Percentiles rank a stretch among this genome's conserved stretches.
These are phyloP conservation scores for Tetracladium marchalianum DNA, from an alignment of 495 filamentous ascomycete species.

Conservation along the genomic window DNA sequence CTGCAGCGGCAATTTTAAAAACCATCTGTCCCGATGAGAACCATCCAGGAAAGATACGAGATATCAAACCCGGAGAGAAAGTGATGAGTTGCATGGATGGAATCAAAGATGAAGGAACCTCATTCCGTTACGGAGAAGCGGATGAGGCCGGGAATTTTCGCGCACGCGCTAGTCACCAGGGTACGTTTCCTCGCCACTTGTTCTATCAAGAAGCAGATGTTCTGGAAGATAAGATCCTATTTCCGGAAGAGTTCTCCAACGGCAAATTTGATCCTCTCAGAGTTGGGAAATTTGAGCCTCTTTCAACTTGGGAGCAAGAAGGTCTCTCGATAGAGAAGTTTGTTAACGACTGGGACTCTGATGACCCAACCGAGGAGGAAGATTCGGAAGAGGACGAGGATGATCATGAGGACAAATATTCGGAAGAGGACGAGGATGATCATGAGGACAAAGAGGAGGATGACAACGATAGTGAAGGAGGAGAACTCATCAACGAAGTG, in stretches of 20 bases:
- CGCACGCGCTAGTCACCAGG: conserved; percentile 8
- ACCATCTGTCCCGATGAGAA: conserved; percentile 28
- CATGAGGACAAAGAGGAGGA: not conserved
- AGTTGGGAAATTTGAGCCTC: conserved; percentile 26
- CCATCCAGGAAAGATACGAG: conserved; percentile 28
- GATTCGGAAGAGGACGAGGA: conserved; percentile 11
- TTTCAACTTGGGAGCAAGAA: conserved; percentile 24
- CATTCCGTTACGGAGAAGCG: conserved; percentile 14
- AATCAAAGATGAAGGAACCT: conserved; percentile 18
- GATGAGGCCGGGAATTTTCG: conserved; percentile 12
- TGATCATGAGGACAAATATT: conserved; percentile 1
- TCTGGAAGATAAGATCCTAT: conserved; percentile 35
- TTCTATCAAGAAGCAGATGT: conserved; percentile 37
- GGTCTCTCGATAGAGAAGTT: conserved; percentile 20
- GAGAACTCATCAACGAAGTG: not conserved
- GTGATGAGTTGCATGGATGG: conserved; percentile 29
- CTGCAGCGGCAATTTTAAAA: conserved; percentile 26
- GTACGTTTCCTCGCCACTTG: conserved; percentile 13
- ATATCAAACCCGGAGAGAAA: conserved; percentile 30
- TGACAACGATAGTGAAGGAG: not conserved
- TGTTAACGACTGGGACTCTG: conserved; percentile 20
- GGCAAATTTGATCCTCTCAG: conserved; percentile 24
- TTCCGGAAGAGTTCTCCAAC: conserved; percentile 28
- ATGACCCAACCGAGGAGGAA: conserved; percentile 6
- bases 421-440: conserved; percentile 8